Conservation (phyloP, 768 basidiomycete genomes). For the Pluteus cervinus region DNA sequence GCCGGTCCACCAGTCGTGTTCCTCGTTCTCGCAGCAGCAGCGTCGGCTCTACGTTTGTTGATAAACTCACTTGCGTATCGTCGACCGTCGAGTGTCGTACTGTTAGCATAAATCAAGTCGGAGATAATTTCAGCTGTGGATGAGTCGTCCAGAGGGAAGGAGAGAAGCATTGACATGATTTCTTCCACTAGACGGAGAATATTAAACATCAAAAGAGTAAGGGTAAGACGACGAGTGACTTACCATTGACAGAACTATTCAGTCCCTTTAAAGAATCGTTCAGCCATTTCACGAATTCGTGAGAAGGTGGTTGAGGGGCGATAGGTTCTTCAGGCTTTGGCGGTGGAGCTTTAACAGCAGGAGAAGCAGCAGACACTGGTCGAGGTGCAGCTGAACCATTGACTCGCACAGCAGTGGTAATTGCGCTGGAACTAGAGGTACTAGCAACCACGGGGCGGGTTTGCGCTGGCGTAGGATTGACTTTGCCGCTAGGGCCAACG, state of each 20-base stretch:
- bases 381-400: slow-evolving; percentile 23
- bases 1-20: slow-evolving; percentile 8
- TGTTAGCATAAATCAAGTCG: slow-evolving; percentile 91
- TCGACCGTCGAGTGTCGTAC: slow-evolving; percentile 90
- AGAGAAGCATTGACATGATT: slow-evolving; percentile 90
- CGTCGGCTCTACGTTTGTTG: slow-evolving; percentile 80
- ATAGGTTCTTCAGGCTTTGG: slow-evolving; percentile 51
- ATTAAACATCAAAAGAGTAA: slow-evolving; percentile 1
- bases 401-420: slow-evolving; percentile 24
- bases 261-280: slow-evolving; percentile 77
- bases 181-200: slow-evolving; percentile 71
- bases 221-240: slow-evolving; percentile 12
- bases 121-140: slow-evolving; percentile 88
- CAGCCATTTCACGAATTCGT: slow-evolving; percentile 92
- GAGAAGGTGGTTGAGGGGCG: slow-evolving; percentile 60
- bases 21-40: slow-evolving; percentile 28
- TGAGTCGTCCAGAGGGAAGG: slow-evolving; percentile 86
- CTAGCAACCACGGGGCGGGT: slow-evolving; percentile 23
- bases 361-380: slow-evolving; percentile 18
- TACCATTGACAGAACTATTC: slow-evolving; percentile 68
- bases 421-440: slow-evolving; percentile 7
- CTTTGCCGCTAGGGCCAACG: slow-evolving; percentile 78
- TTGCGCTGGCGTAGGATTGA: too few relatives aligned
- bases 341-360: slow-evolving; percentile 24
- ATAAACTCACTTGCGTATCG: slow-evolving; percentile 93